Evolutionary conservation across 306 rosid species (phyloP), one percentile per base, ranked within the genome.

Genomic region (Trichosanthes cucumerina): DNA sequence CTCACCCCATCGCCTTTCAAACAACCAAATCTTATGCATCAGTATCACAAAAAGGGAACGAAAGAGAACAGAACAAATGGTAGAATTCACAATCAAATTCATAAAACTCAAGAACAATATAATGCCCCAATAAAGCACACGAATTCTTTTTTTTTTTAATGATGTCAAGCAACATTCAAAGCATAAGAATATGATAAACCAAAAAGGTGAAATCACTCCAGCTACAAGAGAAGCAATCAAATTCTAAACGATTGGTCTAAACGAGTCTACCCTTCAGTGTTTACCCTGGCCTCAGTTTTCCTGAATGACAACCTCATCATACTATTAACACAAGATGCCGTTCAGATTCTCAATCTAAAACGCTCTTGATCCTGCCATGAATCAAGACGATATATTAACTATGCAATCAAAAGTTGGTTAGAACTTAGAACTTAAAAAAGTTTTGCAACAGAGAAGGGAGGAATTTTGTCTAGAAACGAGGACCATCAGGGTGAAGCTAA

Each of bases 1-100:
- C 43, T 83, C 90, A 16, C 60, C 66, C 72, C 80, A 78, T 75
- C 66, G 83, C 82, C 88, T 88, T 83, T 9, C 77, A 82, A 11
- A 84, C 43, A 74, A 50, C 60, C 78, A 74, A 74, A 74, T 26
- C 46, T 31, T 74, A 49, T 9, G 13, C 58, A 50, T 47, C 44
- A 74, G 38, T 12, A 43, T 21, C 60, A 74, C 57, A 50, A 74
- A 72, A 74, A 74, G 18, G 4, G 44, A 16, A 28, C 9, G 44
- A 4, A 74, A 1, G 46, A 74, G 24, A 47, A 24, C 53, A 72
- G 28, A 72, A 26, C 11, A 73, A 24, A 71, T 6, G 23, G 41
- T 14, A 71, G 39, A 24, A 46, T 24, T n/a, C 39, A 28, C 60
- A 7, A 7, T 18, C 18, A 74, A 31, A 74, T 72, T 50, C 43